Percentiles rank a stretch among this genome's conserved stretches.
Conservation (phyloP, 2,329 filamentous ascomycete genomes). For the Kalaharituber pfeilii region DNA sequence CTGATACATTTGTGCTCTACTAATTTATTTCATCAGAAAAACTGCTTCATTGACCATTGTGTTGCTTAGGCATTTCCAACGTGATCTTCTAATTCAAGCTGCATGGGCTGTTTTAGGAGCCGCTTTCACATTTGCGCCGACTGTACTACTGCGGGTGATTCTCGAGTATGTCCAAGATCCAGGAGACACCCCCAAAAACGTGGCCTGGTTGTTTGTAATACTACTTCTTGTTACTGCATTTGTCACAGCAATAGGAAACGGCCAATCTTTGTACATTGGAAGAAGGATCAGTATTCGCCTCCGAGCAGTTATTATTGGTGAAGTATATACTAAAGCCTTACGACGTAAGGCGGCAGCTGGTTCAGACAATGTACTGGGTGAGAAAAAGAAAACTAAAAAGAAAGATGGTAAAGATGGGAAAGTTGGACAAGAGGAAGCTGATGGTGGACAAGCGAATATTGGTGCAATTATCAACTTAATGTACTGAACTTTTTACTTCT, state of each 20-base stretch:
- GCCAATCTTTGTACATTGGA: slow-evolving; percentile 79
- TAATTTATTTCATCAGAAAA: slow-evolving; percentile 32
- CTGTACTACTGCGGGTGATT: slow-evolving; percentile 75
- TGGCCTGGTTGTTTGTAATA: slow-evolving; percentile 91
- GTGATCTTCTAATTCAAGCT: slow-evolving; percentile 57
- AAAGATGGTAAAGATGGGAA: slow-evolving; percentile 28
- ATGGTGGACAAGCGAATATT: slow-evolving; percentile 66
- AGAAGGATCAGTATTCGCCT: slow-evolving; percentile 86
- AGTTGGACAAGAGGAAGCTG: slow-evolving; percentile 28
- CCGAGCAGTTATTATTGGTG: slow-evolving; percentile 86
- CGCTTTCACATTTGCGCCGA: slow-evolving; percentile 77
- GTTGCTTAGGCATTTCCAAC: slow-evolving; percentile 68
- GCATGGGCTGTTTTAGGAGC: slow-evolving; percentile 63
- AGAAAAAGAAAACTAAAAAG: slow-evolving; percentile 28
- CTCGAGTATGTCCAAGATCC: slow-evolving; percentile 86
- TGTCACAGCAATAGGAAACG: slow-evolving; percentile 64
- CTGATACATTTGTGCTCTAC: background rate
- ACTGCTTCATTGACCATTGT: slow-evolving; percentile 64
- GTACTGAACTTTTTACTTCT: slow-evolving; percentile 31
- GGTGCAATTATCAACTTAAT: slow-evolving; percentile 99
- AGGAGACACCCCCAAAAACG: slow-evolving; percentile 55
- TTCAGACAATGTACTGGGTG: slow-evolving; percentile 53
- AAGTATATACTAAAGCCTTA: slow-evolving; percentile 91
- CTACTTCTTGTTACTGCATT: slow-evolving; percentile 70
- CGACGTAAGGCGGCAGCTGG: slow-evolving; percentile 73